Evolutionary conservation across 805 yeast genomes (phyloP).

Genomic region (Candida xyloterini): DNA sequence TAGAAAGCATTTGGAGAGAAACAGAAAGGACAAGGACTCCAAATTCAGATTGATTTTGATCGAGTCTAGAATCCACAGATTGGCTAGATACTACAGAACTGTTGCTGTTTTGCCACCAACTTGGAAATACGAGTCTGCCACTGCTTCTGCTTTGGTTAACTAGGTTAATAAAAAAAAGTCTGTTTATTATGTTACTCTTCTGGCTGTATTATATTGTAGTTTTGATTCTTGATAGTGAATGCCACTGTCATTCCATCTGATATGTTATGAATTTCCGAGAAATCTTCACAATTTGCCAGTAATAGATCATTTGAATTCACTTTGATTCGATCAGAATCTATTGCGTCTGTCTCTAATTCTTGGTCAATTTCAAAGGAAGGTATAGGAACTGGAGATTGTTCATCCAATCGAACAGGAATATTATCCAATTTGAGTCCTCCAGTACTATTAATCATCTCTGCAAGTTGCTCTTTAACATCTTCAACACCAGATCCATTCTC

Average conservation of each 20-base stretch:
- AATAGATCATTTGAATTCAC: conserved; percentile 23
- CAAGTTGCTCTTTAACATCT: conserved; percentile 32
- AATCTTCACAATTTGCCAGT: conserved; percentile 39
- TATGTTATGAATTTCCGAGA: conserved; percentile 26
- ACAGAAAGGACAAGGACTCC: conserved; percentile 99
- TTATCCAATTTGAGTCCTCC: conserved; percentile 44
- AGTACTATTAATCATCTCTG: conserved; percentile 39
- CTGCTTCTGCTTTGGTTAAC: conserved; percentile 99
- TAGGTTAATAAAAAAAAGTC: conserved; percentile 41
- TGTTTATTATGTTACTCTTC: conserved; percentile 1
- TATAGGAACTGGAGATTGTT: conserved; percentile 40
- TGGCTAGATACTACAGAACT: conserved; percentile 99
- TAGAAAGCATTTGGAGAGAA: conserved; percentile 99
- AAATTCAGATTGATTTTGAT: conserved; percentile 99
- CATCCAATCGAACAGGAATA: conserved; percentile 29
- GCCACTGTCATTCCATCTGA: conserved; percentile 1
- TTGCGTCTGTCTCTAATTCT: conserved; percentile 1
- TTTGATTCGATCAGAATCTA: conserved; percentile 17
- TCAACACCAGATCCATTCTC: conserved; percentile 22
- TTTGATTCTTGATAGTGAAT: conserved; percentile 1
- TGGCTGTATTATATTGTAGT: not conserved
- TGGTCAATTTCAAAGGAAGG: conserved; percentile 34
- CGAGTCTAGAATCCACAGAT: conserved; percentile 99
- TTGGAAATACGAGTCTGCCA: conserved; percentile 99
- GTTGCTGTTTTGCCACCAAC: conserved; percentile 98